phyloP scores from a whole-genome alignment of 2,329 filamentous ascomycete species.

The Canariomyces notabilis region DNA sequence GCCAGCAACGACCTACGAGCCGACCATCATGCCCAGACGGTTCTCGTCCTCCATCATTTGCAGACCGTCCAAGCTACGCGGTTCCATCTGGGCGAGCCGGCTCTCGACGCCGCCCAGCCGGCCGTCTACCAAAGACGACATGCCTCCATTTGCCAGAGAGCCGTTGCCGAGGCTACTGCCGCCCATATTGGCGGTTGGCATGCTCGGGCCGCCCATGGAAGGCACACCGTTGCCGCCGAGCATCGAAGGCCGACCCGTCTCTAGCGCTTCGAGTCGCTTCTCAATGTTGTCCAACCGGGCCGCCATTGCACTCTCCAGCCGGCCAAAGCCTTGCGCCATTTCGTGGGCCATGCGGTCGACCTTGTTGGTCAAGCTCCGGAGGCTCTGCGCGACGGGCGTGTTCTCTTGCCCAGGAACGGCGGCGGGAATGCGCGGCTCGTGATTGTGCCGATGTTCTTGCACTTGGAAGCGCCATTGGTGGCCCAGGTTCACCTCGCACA shows the following conservation, averaged over 20 bases:
- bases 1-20: conserved; percentile 18
- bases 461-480: conserved; percentile 62
- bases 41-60: conserved; percentile 28
- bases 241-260: conserved; percentile 20
- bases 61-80: conserved; percentile 22
- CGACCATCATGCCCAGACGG: conserved; percentile 25
- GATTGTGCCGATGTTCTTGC: conserved; percentile 56
- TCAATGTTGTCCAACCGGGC: conserved; percentile 54
- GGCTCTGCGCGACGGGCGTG: conserved; percentile 52
- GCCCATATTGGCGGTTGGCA: conserved; percentile 28
- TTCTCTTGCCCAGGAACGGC: conserved; percentile 53
- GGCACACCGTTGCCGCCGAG: conserved; percentile 22
- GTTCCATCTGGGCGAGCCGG: conserved; percentile 26
- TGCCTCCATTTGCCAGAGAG: conserved; percentile 25
- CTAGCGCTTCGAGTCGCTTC: conserved; percentile 27
- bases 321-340: conserved; percentile 46
- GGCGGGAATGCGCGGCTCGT: conserved; percentile 53
- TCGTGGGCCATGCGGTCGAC: conserved; percentile 56
- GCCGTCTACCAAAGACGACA: conserved; percentile 23
- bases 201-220: conserved; percentile 24
- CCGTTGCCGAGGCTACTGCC: conserved; percentile 22
- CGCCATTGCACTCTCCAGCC: conserved; percentile 47
- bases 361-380: conserved; percentile 55
- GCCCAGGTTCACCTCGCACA: conserved; percentile 57
- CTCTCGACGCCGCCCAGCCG: conserved; percentile 27